phyloP scores from a whole-genome alignment of 208 protist species.

The Herpetomonas muscarum region DNA sequence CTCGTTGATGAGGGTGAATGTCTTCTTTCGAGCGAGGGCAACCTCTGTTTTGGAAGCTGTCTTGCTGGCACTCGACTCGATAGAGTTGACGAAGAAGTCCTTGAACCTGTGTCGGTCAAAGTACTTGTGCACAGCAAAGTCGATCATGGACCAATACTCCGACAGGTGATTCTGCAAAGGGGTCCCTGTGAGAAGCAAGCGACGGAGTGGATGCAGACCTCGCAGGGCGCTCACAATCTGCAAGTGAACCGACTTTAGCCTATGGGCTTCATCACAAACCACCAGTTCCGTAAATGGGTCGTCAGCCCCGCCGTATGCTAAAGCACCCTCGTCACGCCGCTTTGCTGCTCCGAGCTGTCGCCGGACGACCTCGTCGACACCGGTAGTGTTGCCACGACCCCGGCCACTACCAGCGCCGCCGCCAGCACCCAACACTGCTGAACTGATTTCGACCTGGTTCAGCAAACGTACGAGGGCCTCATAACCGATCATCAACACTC shows the following conservation, averaged over 20 bases:
- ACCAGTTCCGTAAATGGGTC: constrained; percentile 78
- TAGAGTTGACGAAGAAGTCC: constrained; percentile 73
- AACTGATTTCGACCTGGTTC: constrained; percentile 29
- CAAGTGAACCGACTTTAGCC: constrained; percentile 83
- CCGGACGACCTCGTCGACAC: background rate
- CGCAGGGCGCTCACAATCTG: constrained; percentile 65
- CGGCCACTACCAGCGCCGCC: constrained; percentile 1
- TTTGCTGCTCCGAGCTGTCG: constrained; percentile 10
- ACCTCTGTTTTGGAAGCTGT: constrained; percentile 54
- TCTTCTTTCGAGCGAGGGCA: constrained; percentile 61
- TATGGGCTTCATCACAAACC: constrained; percentile 92
- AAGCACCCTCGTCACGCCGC: constrained; percentile 25
- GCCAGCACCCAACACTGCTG: constrained; percentile 4
- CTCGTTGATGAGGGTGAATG: constrained; percentile 77
- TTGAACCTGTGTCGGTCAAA: constrained; percentile 65
- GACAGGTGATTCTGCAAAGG: constrained; percentile 92
- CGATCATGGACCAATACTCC: constrained; percentile 91
- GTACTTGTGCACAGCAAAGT: constrained; percentile 81
- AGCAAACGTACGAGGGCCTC: constrained; percentile 64
- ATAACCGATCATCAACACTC: constrained; percentile 72
- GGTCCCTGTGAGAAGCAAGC: constrained; percentile 89
- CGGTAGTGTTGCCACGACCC: background rate
- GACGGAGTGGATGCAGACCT: constrained; percentile 66
- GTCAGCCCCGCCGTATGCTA: constrained; percentile 20
- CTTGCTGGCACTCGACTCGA: constrained; percentile 48